phyloP scores from a whole-genome alignment of 2,329 filamentous ascomycete species.

The Davidsoniella neocaledoniae region DNA sequence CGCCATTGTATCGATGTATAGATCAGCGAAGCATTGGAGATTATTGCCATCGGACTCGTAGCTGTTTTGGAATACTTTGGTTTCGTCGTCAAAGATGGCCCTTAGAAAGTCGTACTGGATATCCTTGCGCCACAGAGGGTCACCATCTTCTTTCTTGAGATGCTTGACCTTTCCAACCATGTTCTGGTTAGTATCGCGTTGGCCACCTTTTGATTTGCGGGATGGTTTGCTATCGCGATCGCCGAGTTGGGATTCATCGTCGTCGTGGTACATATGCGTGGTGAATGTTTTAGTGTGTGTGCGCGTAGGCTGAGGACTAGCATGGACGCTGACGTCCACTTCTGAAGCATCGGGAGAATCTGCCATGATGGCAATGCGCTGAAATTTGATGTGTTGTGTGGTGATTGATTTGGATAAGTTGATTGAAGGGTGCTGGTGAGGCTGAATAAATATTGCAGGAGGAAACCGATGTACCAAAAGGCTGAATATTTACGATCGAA shows the following conservation, averaged over 20 bases:
- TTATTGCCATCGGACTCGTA: constrained; percentile 48
- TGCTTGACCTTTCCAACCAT: constrained; percentile 58
- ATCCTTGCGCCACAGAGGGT: constrained; percentile 71
- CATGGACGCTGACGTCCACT: constrained; percentile 27
- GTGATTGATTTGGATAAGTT: neutral
- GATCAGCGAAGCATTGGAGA: constrained; percentile 73
- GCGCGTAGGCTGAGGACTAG: constrained; percentile 27
- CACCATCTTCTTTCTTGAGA: constrained; percentile 76
- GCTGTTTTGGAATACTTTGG: constrained; percentile 73
- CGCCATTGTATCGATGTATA: constrained; percentile 98
- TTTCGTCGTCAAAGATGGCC: constrained; percentile 60
- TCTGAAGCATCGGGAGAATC: constrained; percentile 26
- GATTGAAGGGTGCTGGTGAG: neutral
- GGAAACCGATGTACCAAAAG: too few species aligned
- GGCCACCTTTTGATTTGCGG: constrained; percentile 15
- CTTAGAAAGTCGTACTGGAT: constrained; percentile 79
- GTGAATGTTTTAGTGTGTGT: constrained; percentile 26
- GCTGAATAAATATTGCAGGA: neutral
- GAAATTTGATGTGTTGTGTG: neutral
- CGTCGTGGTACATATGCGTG: constrained; percentile 28
- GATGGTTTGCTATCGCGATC: constrained; percentile 24
- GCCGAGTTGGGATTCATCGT: constrained; percentile 28
- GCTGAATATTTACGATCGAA: too few species aligned
- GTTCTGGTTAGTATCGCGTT: constrained; percentile 21
- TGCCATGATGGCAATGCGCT: constrained; percentile 4